Evolutionary conservation across 352 stramenopile genomes (phyloP).

Genomic region (Globisporangium splendens): DNA sequence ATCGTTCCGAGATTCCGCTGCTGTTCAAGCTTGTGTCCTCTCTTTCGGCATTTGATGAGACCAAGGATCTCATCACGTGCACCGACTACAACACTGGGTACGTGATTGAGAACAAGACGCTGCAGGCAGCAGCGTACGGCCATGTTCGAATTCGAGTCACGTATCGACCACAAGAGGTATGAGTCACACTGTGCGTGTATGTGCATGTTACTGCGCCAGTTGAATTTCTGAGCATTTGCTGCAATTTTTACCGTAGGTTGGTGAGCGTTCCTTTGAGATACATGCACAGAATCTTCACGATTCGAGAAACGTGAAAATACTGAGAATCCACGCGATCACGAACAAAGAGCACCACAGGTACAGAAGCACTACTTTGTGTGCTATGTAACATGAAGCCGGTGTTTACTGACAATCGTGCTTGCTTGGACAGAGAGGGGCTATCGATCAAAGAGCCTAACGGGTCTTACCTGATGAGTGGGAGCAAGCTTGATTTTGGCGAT

Average conservation of each 20-base stretch:
- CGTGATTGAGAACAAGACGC: constrained; percentile 72
- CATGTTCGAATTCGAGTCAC: constrained; percentile 85
- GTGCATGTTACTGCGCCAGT: background rate
- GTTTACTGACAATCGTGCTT: background rate
- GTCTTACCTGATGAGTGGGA: constrained; percentile 84
- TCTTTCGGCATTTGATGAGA: constrained; percentile 59
- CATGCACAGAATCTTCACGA: constrained; percentile 86
- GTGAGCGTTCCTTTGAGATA: constrained; percentile 85
- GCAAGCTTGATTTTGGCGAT: constrained; percentile 86
- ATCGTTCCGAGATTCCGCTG: constrained; percentile 85
- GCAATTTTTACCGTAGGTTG: constrained; percentile 41
- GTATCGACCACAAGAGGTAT: constrained; percentile 76
- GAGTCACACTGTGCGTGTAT: background rate
- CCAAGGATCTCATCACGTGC: constrained; percentile 70
- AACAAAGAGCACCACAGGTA: constrained; percentile 88
- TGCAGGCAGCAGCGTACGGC: constrained; percentile 79
- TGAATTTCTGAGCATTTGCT: background rate
- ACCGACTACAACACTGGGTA: constrained; percentile 88
- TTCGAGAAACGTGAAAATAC: constrained; percentile 80
- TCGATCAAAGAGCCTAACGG: constrained; percentile 84
- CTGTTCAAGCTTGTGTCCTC: constrained; percentile 83
- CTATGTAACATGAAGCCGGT: background rate
- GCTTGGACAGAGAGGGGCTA: constrained; percentile 67
- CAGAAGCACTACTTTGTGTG: background rate
- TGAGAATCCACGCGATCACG: constrained; percentile 82